Percentiles rank a stretch among this genome's conserved stretches.
Conservation (phyloP, 139 green algal species). For the Chlorella sorokiniana region DNA sequence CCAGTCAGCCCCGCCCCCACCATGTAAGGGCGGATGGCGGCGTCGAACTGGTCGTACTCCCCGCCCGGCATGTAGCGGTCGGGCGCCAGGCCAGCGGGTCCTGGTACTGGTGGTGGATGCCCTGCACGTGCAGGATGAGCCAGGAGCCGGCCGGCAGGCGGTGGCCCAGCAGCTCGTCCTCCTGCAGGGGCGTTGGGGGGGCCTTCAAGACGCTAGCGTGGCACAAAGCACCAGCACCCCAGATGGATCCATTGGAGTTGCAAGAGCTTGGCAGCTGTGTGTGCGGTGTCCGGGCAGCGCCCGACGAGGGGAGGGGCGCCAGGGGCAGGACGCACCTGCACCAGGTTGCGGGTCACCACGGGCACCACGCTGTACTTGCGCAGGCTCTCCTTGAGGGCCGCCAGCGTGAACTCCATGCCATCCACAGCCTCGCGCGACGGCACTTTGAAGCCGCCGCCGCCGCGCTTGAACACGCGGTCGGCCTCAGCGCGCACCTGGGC, state of each 20-base stretch:
- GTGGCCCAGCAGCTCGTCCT: constrained; percentile 74
- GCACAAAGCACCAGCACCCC: neutral
- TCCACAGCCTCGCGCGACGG: constrained; percentile 57
- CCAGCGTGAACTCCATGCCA: constrained; percentile 82
- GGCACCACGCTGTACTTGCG: constrained; percentile 92
- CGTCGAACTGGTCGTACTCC: constrained; percentile 86
- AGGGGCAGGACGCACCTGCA: neutral
- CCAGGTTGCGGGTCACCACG: constrained; percentile 78
- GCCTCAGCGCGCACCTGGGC: constrained; percentile 17
- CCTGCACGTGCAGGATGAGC: constrained; percentile 72
- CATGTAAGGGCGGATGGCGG: constrained; percentile 82
- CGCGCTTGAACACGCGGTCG: neutral
- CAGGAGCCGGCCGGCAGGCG: constrained; percentile 71
- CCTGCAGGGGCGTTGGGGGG: neutral
- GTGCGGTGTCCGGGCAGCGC: too few species aligned
- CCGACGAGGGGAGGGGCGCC: too few species aligned
- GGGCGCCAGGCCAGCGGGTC: constrained; percentile 77
- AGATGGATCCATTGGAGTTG: too few species aligned
- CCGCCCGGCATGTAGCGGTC: constrained; percentile 86
- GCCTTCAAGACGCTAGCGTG: neutral
- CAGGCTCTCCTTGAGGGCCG: constrained; percentile 83
- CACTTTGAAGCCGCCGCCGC: neutral
- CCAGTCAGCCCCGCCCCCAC: constrained; percentile 5
- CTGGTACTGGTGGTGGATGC: constrained; percentile 84
- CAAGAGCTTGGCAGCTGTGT: too few species aligned